These are phyloP conservation scores for Exophiala sideris DNA, from an alignment of 2,329 filamentous ascomycete genomes.

Conservation along the genomic window DNA sequence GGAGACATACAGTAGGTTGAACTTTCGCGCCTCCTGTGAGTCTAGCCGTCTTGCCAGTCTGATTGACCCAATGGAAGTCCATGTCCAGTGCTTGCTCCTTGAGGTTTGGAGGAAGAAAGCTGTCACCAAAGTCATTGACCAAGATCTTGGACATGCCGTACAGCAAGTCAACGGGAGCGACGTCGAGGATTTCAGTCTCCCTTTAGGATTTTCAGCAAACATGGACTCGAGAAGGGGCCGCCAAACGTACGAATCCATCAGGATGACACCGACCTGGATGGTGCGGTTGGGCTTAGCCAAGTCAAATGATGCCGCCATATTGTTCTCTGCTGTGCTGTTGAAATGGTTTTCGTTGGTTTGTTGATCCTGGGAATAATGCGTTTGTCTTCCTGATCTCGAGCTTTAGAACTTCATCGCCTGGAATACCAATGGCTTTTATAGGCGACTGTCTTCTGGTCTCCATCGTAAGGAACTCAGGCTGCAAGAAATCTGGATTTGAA, in stretches of 20 bases:
- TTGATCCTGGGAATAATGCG: background rate
- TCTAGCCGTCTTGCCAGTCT: conserved; percentile 20
- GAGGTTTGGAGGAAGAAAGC: conserved; percentile 3
- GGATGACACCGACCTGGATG: background rate
- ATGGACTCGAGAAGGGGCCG: background rate
- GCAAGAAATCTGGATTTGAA: too few species aligned
- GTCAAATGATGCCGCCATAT: background rate
- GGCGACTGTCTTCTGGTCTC: too few species aligned
- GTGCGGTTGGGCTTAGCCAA: background rate
- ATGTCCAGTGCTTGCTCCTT: conserved; percentile 28
- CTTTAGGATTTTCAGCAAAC: background rate
- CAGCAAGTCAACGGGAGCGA: conserved; percentile 33
- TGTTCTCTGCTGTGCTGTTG: background rate
- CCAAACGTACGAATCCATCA: background rate
- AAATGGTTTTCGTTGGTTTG: background rate
- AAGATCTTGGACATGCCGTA: conserved; percentile 26
- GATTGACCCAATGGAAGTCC: conserved; percentile 34
- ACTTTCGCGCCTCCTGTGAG: conserved; percentile 16
- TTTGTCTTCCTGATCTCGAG: too few species aligned
- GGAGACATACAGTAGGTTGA: conserved; percentile 6
- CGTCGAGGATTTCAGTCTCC: conserved; percentile 15
- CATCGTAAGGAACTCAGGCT: too few species aligned
- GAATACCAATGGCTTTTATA: too few species aligned
- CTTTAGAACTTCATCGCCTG: too few species aligned
- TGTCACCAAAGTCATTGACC: conserved; percentile 15